Base-by-base conservation (phyloP, 2,329 filamentous ascomycete species). In the Blastomyces emzantsi region DNA sequence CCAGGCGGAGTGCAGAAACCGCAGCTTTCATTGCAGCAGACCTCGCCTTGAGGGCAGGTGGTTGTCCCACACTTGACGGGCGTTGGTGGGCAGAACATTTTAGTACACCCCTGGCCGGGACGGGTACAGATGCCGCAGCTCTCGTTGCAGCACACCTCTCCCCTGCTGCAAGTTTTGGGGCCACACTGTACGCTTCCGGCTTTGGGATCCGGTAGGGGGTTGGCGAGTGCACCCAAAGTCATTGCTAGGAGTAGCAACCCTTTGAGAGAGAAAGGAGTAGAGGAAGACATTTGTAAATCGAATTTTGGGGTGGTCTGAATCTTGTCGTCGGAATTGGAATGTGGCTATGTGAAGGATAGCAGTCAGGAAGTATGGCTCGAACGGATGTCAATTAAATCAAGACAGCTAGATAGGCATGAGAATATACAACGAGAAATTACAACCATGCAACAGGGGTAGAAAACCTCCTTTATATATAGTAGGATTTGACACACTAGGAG, bases 21-120 rank as follows among this genome's bases (percentile, higher is more conserved):
- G 22, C 59, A 61, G 45, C 45, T 61, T 13, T 61, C 30, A 15
- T 61, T 61, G 5, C 59, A 61, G 59, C 59, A 61, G n/a, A 61
- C 41, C 3, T 61, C 28, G 15, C 45, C 59, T 11, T n/a, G n/a
- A 11, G 25, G 19, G 59, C 59, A 61, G 45, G 17, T 61, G 4
- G 33, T 61, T 6, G 45, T 6, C 6, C 60, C 60, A n/a, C 60
- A 61, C 28, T 43, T 52, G 25, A 55, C 52, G 22, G 17, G 17
- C 9, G 30, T 54, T 17, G 19, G n/a, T 30, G 36, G 7, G 30
- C 60, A 61, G 47, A 61, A 9, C 28, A 41, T 19, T 43, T 54
- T 47, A 2, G 47, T 54, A n/a, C 59, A 61, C 2, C 22, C n/a
- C 17, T 33, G 19, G 19, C 33, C 30, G 4, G 30, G 60, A 25